Percentiles rank a stretch among this genome's conserved stretches.
Conservation (phyloP, 495 filamentous ascomycete species). For the Daldinia loculata region DNA sequence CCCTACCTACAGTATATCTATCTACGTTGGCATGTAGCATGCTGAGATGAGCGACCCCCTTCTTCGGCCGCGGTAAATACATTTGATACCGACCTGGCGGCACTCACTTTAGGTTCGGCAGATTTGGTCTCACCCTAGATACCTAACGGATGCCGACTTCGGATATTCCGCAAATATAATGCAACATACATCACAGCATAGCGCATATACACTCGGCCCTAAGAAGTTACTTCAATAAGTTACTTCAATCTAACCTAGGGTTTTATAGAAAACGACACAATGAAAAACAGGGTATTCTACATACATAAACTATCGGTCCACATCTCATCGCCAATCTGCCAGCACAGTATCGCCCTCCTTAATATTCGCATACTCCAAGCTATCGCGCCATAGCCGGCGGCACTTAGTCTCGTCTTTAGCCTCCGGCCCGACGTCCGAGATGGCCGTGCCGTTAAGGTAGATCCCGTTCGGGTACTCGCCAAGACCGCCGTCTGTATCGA, state of each 20-base stretch:
- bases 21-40: slow-evolving; percentile 26
- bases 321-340: slow-evolving; percentile 46
- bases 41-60: slow-evolving; percentile 9
- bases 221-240: neutral
- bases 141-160: slow-evolving; percentile 25
- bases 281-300: neutral
- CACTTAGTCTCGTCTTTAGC: slow-evolving; percentile 51
- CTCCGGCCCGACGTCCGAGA: slow-evolving; percentile 40
- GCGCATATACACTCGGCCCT: slow-evolving; percentile 2
- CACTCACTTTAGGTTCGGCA: slow-evolving; percentile 37
- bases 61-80: slow-evolving; percentile 21
- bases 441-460: slow-evolving; percentile 47
- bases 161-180: neutral
- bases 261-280: neutral
- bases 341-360: slow-evolving; percentile 51
- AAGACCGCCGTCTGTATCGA: slow-evolving; percentile 44
- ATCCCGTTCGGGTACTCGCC: slow-evolving; percentile 45
- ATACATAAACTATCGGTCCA: neutral
- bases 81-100: slow-evolving; percentile 41
- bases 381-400: slow-evolving; percentile 48
- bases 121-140: slow-evolving; percentile 6
- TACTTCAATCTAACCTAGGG: slow-evolving; percentile 6
- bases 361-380: slow-evolving; percentile 45
- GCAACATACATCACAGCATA: neutral
- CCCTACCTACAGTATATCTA: slow-evolving; percentile 35